Evolutionary conservation across 2,329 filamentous ascomycete genomes (phyloP).

Genomic region (Apiospora aurea): DNA sequence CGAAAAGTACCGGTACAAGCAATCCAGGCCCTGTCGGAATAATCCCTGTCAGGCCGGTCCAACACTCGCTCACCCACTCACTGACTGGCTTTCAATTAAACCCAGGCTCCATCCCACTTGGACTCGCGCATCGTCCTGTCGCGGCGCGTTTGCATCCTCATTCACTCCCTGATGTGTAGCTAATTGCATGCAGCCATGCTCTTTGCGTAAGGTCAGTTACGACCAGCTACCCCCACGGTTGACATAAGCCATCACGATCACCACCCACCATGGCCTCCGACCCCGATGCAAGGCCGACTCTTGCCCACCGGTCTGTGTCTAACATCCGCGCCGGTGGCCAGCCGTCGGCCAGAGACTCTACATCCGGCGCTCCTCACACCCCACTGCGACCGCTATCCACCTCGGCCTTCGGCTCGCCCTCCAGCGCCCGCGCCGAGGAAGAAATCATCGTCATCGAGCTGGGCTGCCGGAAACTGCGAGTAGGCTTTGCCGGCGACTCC

Average conservation of each 20-base stretch:
- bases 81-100: conserved; percentile 6
- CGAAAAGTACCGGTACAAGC: background rate
- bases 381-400: conserved; percentile 59
- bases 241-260: background rate
- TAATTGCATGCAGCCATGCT: background rate
- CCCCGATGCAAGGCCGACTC: conserved; percentile 45
- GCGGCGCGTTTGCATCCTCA: conserved; percentile 4
- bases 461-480: conserved; percentile 78
- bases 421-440: conserved; percentile 76
- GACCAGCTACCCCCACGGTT: conserved; percentile 19
- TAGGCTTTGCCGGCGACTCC: conserved; percentile 87
- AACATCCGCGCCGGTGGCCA: conserved; percentile 57
- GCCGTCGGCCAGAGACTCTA: conserved; percentile 36
- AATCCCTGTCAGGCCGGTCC: background rate
- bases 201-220: background rate
- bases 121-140: conserved; percentile 7
- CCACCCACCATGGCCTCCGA: conserved; percentile 48
- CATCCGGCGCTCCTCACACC: conserved; percentile 64
- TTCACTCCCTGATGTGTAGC: background rate
- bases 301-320: conserved; percentile 65
- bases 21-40: background rate
- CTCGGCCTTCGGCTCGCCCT: conserved; percentile 64
- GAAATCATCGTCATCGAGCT: conserved; percentile 85
- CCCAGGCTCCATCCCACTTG: conserved; percentile 7
- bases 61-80: background rate